Evolutionary conservation across 345 rosid species (phyloP).

Genomic region (Carallia brachiata): DNA sequence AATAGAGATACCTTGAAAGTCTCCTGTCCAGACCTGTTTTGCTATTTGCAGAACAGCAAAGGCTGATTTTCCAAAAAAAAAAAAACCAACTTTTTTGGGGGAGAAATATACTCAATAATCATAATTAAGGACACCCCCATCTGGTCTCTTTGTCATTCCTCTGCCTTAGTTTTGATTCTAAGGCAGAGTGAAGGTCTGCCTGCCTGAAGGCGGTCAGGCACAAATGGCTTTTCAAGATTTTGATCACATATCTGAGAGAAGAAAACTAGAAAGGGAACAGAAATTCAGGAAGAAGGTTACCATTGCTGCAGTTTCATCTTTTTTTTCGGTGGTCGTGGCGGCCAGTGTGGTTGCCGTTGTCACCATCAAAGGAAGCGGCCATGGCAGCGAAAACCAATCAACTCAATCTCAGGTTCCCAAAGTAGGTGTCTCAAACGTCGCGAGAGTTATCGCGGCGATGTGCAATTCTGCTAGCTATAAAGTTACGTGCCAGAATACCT

Average conservation of each 20-base stretch:
- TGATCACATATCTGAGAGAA: slow-evolving; percentile 64
- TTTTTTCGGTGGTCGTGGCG: slow-evolving; percentile 35
- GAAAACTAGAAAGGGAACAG: slow-evolving; percentile 51
- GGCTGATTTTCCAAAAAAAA: slow-evolving; percentile 16
- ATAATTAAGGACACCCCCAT: background rate
- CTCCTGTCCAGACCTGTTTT: slow-evolving; percentile 59
- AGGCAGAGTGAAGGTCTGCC: slow-evolving; percentile 71
- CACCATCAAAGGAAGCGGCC: slow-evolving; percentile 1
- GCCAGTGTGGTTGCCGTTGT: slow-evolving; percentile 42
- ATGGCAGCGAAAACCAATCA: background rate
- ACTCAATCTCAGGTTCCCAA: background rate
- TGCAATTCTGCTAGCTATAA: slow-evolving; percentile 56
- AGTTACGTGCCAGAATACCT: slow-evolving; percentile 44
- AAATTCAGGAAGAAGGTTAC: slow-evolving; percentile 47
- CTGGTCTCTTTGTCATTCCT: slow-evolving; percentile 22
- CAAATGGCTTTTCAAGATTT: slow-evolving; percentile 94
- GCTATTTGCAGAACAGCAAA: slow-evolving; percentile 9
- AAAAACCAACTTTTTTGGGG: slow-evolving; percentile 6
- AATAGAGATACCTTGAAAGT: slow-evolving; percentile 41
- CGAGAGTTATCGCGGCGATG: slow-evolving; percentile 40
- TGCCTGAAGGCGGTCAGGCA: slow-evolving; percentile 20
- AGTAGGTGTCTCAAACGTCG: slow-evolving; percentile 20
- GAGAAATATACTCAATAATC: background rate
- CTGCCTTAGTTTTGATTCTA: slow-evolving; percentile 50
- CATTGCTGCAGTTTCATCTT: slow-evolving; percentile 33